Evolutionary conservation across 208 protist genomes (phyloP).

Genomic region (Leishmania lainsoni): DNA sequence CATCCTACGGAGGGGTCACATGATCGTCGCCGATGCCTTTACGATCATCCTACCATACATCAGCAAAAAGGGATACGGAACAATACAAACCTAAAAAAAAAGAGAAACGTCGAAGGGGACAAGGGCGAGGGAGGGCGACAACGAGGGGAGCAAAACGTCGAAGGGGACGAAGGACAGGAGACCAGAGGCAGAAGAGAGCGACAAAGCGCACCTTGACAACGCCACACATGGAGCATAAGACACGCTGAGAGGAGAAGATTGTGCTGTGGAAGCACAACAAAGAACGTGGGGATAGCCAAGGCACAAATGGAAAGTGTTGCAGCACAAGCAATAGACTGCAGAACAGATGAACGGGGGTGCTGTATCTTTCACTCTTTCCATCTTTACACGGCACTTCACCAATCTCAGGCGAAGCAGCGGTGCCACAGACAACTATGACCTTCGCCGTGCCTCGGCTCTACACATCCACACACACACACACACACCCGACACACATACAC

Average conservation of each 20-base stretch:
- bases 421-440: background rate
- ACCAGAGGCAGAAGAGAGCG: background rate
- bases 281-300: background rate
- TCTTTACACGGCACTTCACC: background rate
- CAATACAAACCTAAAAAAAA: background rate
- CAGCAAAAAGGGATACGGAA: conserved; percentile 7
- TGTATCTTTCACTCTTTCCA: background rate
- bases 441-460: background rate
- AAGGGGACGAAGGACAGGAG: background rate
- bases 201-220: no score
- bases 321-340: background rate
- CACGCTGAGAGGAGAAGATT: background rate
- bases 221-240: no score
- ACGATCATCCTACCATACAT: conserved; percentile 19
- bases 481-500: background rate
- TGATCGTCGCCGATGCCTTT: background rate
- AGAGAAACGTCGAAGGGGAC: background rate
- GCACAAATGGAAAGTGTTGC: background rate
- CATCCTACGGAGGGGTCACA: background rate
- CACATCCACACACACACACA: background rate
- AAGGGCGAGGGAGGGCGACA: background rate
- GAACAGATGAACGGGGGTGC: background rate
- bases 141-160: background rate
- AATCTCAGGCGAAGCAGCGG: background rate
- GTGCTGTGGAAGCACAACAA: background rate